Conservation (phyloP, 495 filamentous ascomycete genomes). For the Talaromyces borbonicus region DNA sequence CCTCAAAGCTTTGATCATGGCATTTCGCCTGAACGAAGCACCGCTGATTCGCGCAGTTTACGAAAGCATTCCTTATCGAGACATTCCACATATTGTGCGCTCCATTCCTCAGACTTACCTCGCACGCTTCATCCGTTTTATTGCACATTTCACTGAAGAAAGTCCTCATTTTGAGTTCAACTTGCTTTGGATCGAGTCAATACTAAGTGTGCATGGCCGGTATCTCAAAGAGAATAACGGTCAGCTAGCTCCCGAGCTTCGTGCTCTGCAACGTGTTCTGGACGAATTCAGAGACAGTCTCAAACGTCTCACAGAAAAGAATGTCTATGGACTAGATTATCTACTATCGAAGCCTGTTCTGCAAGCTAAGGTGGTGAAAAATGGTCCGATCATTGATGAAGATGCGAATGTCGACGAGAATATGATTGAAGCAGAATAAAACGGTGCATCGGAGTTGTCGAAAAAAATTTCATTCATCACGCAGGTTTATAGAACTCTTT, state of each 20-base stretch:
- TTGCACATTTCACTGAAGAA: slow-evolving; percentile 80
- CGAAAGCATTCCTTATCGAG: slow-evolving; percentile 64
- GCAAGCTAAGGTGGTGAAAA: slow-evolving; percentile 22
- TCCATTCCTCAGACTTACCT: slow-evolving; percentile 83
- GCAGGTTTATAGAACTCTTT: neutral
- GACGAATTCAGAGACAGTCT: slow-evolving; percentile 66
- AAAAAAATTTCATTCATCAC: too few relatives aligned
- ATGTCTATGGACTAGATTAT: slow-evolving; percentile 77
- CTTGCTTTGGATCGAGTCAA: slow-evolving; percentile 79
- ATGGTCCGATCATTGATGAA: slow-evolving; percentile 19
- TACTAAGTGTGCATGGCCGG: slow-evolving; percentile 71
- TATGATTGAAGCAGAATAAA: slow-evolving; percentile 27
- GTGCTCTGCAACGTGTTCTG: slow-evolving; percentile 66
- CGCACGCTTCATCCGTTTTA: slow-evolving; percentile 65
- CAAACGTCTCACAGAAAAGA: slow-evolving; percentile 71
- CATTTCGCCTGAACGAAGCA: slow-evolving; percentile 82
- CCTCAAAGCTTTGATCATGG: slow-evolving; percentile 90
- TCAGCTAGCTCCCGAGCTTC: slow-evolving; percentile 69
- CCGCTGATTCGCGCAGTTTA: slow-evolving; percentile 74
- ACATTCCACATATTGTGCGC: slow-evolving; percentile 68
- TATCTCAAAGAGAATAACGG: slow-evolving; percentile 70
- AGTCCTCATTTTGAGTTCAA: slow-evolving; percentile 91
- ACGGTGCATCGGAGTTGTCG: slow-evolving; percentile 20
- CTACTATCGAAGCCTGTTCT: slow-evolving; percentile 44
- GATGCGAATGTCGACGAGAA: slow-evolving; percentile 20